Base-by-base conservation (phyloP, 2,329 filamentous ascomycete species). In the Colletotrichum gigasporum region DNA sequence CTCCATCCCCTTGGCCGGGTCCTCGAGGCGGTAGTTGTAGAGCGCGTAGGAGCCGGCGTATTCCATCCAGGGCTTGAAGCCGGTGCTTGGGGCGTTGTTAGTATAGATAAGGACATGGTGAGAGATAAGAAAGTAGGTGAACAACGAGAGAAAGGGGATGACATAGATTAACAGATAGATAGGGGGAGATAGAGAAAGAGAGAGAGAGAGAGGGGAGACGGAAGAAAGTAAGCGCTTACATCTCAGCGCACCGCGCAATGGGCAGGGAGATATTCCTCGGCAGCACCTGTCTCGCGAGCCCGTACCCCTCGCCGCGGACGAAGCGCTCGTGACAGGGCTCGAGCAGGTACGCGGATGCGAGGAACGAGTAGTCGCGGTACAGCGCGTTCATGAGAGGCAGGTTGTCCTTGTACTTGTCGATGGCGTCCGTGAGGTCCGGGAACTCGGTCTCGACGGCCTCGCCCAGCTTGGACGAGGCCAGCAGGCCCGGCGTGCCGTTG, bases 21-120 rank as follows among this genome's bases (percentile, higher is more conserved):
- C 85, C 63, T 82, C 79, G 34, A 87, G 83, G 57, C 79, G 86
- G 78, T 90, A 91, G 79, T 90, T 91, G 82, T 84, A 91, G 69
- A 90, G 85, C 54, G 87, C 90, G 72, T 90, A 90, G 56, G 84
- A 90, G 64, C 86, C 89, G 62, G 85, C 89, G 74, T 89, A 97
- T 72, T 96, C 93, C 91, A 97, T 95, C 80, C 96, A 97, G 2
- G 94, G 93, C 72, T 95, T 92, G 76, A 97, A 94, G 61, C 93
- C 90, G 83, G 81, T 79, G 55, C 85, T 81, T 63, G 10, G 9
- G 32, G 14, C 4, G 12, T 2, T 47, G 22, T 41, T 7, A 32
- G 53, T 6, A 14, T 32, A 10, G n/a, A 28, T 67, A 52, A 55
- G 24, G 48, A 18, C 11, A 26, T 35, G 35, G 2, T 24, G 22